These are phyloP conservation scores for Globisporangium uncinulatum DNA, from an alignment of 352 stramenopile species.

Conservation along the genomic window DNA sequence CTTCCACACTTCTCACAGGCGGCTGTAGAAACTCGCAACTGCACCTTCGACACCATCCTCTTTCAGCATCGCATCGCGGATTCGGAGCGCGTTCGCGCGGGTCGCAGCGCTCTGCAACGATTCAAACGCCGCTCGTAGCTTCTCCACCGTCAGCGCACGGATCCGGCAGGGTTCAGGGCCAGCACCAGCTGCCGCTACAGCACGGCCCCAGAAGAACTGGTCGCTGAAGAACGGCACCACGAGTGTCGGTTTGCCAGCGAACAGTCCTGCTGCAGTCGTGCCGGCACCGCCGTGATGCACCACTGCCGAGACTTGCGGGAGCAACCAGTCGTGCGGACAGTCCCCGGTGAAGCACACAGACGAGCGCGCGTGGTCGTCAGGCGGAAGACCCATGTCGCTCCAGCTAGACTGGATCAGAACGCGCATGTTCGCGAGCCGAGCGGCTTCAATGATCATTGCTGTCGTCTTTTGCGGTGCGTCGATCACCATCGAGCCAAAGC, in stretches of 20 bases:
- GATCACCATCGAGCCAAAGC: slow-evolving; percentile 93
- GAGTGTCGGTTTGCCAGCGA: slow-evolving; percentile 90
- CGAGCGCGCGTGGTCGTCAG: not conserved
- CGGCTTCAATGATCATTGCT: slow-evolving; percentile 85
- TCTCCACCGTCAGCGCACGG: slow-evolving; percentile 71
- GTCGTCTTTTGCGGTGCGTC: slow-evolving; percentile 59
- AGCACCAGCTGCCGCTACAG: slow-evolving; percentile 73
- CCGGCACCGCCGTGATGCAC: slow-evolving; percentile 82
- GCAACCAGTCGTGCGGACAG: slow-evolving; percentile 90
- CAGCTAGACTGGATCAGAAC: slow-evolving; percentile 90
- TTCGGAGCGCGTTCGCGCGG: slow-evolving; percentile 29
- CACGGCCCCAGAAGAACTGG: slow-evolving; percentile 92
- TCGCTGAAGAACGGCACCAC: slow-evolving; percentile 95
- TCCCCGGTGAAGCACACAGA: slow-evolving; percentile 57
- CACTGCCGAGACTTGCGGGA: slow-evolving; percentile 84
- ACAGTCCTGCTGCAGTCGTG: slow-evolving; percentile 87
- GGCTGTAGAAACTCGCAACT: slow-evolving; percentile 81
- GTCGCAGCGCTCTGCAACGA: slow-evolving; percentile 50
- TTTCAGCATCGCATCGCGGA: slow-evolving; percentile 56
- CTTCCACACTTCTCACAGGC: slow-evolving; percentile 47
- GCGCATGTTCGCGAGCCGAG: slow-evolving; percentile 46
- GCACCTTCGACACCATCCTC: slow-evolving; percentile 87
- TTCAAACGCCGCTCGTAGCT: slow-evolving; percentile 73
- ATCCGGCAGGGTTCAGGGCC: slow-evolving; percentile 86
- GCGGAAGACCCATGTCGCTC: slow-evolving; percentile 54